Conservation (phyloP, 352 stramenopile species). For the Phytophthora agathidicida region DNA sequence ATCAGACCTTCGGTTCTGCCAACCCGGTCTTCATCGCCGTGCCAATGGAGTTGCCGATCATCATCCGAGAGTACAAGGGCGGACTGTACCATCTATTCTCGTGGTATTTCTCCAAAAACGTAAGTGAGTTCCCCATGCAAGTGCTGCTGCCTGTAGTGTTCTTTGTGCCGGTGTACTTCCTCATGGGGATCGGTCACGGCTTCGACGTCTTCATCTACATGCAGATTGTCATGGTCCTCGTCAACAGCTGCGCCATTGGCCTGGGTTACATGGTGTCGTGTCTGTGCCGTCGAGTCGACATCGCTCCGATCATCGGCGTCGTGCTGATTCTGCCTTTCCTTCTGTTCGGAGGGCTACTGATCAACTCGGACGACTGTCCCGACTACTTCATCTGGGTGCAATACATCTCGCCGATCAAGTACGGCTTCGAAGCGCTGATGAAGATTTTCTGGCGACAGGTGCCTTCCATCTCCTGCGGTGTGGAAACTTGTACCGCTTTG, state of each 20-base stretch:
- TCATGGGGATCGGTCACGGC: constrained; percentile 49
- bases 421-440: constrained; percentile 54
- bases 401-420: constrained; percentile 56
- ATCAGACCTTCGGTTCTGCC: constrained; percentile 41
- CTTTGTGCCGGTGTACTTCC: constrained; percentile 43
- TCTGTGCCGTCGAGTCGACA: constrained; percentile 31
- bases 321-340: constrained; percentile 48
- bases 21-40: constrained; percentile 45
- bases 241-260: constrained; percentile 40
- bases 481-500: constrained; percentile 30
- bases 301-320: constrained; percentile 46
- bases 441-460: constrained; percentile 54
- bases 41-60: constrained; percentile 49
- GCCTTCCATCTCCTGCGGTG: constrained; percentile 37
- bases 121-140: constrained; percentile 54
- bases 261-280: constrained; percentile 54
- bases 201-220: constrained; percentile 40
- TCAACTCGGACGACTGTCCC: constrained; percentile 47
- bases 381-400: constrained; percentile 53
- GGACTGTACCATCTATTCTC: constrained; percentile 41
- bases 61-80: constrained; percentile 45
- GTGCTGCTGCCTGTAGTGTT: constrained; percentile 47
- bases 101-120: constrained; percentile 60
- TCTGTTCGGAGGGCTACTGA: constrained; percentile 52
- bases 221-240: constrained; percentile 44